phyloP scores from a whole-genome alignment of 352 stramenopile species.

The Halophytophthora batemanensis region DNA sequence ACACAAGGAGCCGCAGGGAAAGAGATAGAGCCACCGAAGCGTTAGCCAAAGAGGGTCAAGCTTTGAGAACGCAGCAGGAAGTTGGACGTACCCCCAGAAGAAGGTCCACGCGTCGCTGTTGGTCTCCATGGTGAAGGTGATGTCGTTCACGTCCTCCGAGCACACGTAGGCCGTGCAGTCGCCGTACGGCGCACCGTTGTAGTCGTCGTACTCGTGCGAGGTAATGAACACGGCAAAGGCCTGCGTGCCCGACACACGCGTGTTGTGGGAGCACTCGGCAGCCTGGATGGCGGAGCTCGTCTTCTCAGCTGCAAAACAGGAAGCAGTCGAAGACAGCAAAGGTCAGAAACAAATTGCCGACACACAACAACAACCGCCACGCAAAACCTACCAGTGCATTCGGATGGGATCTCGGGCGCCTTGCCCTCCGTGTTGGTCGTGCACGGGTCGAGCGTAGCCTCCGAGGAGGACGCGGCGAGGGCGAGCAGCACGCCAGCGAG shows the following conservation, averaged over 20 bases:
- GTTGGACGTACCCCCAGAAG: slow-evolving; percentile 27
- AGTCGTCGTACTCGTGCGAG: slow-evolving; percentile 31
- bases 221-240: slow-evolving; percentile 31
- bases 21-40: slow-evolving; percentile 11
- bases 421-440: slow-evolving; percentile 20
- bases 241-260: slow-evolving; percentile 24
- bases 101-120: slow-evolving; percentile 36
- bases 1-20: not conserved
- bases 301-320: slow-evolving; percentile 20
- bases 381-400: too few relatives aligned
- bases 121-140: slow-evolving; percentile 9
- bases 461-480: slow-evolving; percentile 18
- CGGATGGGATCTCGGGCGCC: too few relatives aligned
- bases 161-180: slow-evolving; percentile 29
- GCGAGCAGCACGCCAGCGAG: slow-evolving; percentile 17
- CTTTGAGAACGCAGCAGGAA: not conserved
- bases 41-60: slow-evolving; percentile 11
- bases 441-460: slow-evolving; percentile 22
- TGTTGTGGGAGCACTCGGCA: slow-evolving; percentile 39
- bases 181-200: slow-evolving; percentile 30
- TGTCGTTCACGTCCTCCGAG: slow-evolving; percentile 1
- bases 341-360: too few relatives aligned
- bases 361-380: too few relatives aligned
- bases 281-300: slow-evolving; percentile 28
- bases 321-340: slow-evolving; percentile 11